phyloP scores from a whole-genome alignment of 352 stramenopile species.

The Phytophthora capsici region DNA sequence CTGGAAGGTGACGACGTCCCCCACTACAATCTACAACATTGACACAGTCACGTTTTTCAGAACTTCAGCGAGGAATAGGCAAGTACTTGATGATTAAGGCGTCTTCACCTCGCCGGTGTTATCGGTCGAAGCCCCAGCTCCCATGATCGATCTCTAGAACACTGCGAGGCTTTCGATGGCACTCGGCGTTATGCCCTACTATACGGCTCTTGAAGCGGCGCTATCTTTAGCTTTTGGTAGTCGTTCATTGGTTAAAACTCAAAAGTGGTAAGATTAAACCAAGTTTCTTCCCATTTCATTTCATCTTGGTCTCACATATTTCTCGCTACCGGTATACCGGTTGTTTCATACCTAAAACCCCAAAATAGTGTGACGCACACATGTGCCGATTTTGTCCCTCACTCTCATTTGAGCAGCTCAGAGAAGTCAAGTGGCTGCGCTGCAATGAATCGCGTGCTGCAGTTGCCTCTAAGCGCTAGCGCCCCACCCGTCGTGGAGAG shows the following conservation, averaged over 20 bases:
- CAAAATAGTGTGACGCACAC: conserved; percentile 18
- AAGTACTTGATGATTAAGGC: no score
- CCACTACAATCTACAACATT: conserved; percentile 56
- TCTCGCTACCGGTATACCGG: not conserved
- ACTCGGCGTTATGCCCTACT: not conserved
- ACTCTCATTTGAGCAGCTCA: conserved; percentile 23
- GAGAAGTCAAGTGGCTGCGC: conserved; percentile 4
- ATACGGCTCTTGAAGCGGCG: conserved; percentile 10
- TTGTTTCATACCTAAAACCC: not conserved
- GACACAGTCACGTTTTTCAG: not conserved
- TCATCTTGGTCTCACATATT: no score
- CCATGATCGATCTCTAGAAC: conserved; percentile 32
- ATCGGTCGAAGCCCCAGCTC: conserved; percentile 44
- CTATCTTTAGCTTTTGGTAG: conserved; percentile 12
- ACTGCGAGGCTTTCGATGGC: no score
- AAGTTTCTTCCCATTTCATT: not conserved
- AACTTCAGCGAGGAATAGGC: no score
- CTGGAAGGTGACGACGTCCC: conserved; percentile 65
- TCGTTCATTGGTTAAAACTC: conserved; percentile 5
- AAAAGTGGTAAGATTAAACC: not conserved
- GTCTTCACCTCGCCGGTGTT: conserved; percentile 35
- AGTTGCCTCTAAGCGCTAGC: conserved; percentile 61
- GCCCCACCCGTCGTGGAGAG: conserved; percentile 64
- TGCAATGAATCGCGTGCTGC: conserved; percentile 66
- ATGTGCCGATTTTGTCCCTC: conserved; percentile 26